phyloP scores from a whole-genome alignment of 2,329 filamentous ascomycete species.

The Plenodomus tracheiphilus region DNA sequence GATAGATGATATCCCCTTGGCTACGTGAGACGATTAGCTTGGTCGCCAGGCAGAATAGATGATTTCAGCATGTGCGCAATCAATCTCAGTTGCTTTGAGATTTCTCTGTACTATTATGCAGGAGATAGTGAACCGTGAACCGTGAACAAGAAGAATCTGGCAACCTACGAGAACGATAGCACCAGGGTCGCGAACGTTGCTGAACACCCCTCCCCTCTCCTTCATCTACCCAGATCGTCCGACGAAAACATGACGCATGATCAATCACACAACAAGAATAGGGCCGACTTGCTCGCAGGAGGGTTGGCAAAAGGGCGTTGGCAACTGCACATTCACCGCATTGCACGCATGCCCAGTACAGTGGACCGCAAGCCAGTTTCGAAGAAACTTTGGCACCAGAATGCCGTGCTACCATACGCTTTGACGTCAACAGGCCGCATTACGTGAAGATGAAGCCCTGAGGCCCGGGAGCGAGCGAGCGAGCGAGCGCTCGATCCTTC shows the following conservation, averaged over 20 bases:
- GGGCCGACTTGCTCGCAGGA: neutral
- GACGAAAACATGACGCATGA: neutral
- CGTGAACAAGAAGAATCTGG: no score
- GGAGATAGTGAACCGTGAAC: no score
- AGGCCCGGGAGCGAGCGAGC: no score
- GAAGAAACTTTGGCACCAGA: slow-evolving; percentile 5
- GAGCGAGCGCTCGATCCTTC: neutral
- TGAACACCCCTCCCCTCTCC: neutral
- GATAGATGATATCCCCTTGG: slow-evolving; percentile 21
- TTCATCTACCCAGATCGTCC: neutral
- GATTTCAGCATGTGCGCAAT: neutral
- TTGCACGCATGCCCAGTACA: neutral
- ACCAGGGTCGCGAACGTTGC: no score
- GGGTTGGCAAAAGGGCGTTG: neutral
- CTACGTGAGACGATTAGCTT: neutral
- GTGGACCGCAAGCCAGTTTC: neutral
- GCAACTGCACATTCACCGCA: neutral
- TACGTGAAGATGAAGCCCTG: no score
- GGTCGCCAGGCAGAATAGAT: neutral
- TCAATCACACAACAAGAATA: neutral
- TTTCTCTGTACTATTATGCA: no score
- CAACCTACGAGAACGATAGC: no score
- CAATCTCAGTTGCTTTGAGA: no score
- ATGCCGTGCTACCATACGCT: slow-evolving; percentile 6
- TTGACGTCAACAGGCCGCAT: slow-evolving; percentile 5